Evolutionary conservation across 192 early-diverging fungal genomes (phyloP).

Genomic region (Backusella australiensis): DNA sequence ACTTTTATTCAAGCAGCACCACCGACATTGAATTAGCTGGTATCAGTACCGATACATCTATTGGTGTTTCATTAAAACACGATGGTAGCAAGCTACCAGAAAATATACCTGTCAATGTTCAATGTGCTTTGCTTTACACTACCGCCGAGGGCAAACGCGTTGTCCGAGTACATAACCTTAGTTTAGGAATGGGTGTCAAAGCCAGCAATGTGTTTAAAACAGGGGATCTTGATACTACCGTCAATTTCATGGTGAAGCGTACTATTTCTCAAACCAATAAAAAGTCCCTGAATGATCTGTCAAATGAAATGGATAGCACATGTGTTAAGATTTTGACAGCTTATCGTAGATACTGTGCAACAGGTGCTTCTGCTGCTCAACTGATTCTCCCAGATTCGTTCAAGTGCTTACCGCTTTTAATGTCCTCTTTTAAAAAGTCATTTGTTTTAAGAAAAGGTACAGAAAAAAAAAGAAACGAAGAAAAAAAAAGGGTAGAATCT

Average conservation of each 20-base stretch:
- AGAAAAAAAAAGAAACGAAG: not conserved
- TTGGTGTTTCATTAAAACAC: conserved; percentile 81
- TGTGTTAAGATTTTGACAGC: conserved; percentile 88
- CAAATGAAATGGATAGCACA: conserved; percentile 79
- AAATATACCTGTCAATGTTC: conserved; percentile 78
- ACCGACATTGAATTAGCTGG: conserved; percentile 94
- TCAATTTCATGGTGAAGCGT: conserved; percentile 82
- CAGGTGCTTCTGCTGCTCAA: conserved; percentile 86
- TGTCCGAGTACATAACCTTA: conserved; percentile 90
- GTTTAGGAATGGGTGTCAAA: conserved; percentile 68
- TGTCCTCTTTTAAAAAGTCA: conserved; percentile 80
- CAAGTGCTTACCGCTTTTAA: conserved; percentile 90
- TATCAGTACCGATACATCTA: conserved; percentile 78
- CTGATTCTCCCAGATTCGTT: conserved; percentile 95
- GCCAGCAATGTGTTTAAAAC: conserved; percentile 83
- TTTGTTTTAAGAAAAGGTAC: conserved; percentile 71
- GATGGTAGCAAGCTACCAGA: conserved; percentile 86
- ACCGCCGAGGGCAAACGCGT: conserved; percentile 83
- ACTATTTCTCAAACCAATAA: conserved; percentile 71
- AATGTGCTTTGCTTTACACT: conserved; percentile 94
- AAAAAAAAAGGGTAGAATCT: not conserved
- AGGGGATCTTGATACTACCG: conserved; percentile 90
- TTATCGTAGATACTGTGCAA: conserved; percentile 91
- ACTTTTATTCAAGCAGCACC: conserved; percentile 88
- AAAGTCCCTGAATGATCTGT: conserved; percentile 69